Percentiles rank a stretch among this genome's conserved stretches.
Conservation (phyloP, 225 moss, liverwort and hornwort species). For the Pseudisothecium myosuroides region DNA sequence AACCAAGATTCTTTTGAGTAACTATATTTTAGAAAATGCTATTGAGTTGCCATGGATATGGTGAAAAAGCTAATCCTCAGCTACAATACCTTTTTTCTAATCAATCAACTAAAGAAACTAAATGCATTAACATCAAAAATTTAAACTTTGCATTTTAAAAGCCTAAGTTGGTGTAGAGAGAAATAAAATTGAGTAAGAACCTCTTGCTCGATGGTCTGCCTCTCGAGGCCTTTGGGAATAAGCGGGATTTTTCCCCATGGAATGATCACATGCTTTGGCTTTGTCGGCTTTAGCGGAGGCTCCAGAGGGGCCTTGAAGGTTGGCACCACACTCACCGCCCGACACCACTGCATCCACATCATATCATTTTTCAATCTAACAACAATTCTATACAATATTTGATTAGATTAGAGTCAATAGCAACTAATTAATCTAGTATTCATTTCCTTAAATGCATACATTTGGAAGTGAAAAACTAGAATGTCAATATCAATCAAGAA, state of each 20-base stretch:
- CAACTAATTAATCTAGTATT: neutral
- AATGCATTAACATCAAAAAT: neutral
- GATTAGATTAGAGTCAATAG: neutral
- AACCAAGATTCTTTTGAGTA: neutral
- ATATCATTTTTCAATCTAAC: neutral
- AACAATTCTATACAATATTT: neutral
- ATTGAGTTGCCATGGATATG: neutral
- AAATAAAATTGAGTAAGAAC: neutral
- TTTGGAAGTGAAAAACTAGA: neutral
- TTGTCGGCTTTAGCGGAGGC: slow-evolving; percentile 11
- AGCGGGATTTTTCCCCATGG: slow-evolving; percentile 32
- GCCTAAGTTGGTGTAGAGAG: neutral
- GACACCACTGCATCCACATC: slow-evolving; percentile 8
- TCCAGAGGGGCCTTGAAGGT: neutral
- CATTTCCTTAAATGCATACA: neutral
- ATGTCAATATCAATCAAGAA: neutral
- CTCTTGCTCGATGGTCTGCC: slow-evolving; percentile 26
- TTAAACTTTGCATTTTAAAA: neutral
- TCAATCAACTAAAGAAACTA: neutral
- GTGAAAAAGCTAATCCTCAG: too few species aligned
- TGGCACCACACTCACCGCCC: slow-evolving; percentile 25
- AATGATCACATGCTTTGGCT: slow-evolving; percentile 20
- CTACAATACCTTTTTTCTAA: neutral
- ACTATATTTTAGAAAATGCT: neutral
- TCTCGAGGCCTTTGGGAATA: slow-evolving; percentile 18